Percentiles rank a stretch among this genome's conserved stretches.
These are phyloP conservation scores for Exsudoporus frostii DNA, from an alignment of 768 basidiomycete genomes.

Conservation along the genomic window DNA sequence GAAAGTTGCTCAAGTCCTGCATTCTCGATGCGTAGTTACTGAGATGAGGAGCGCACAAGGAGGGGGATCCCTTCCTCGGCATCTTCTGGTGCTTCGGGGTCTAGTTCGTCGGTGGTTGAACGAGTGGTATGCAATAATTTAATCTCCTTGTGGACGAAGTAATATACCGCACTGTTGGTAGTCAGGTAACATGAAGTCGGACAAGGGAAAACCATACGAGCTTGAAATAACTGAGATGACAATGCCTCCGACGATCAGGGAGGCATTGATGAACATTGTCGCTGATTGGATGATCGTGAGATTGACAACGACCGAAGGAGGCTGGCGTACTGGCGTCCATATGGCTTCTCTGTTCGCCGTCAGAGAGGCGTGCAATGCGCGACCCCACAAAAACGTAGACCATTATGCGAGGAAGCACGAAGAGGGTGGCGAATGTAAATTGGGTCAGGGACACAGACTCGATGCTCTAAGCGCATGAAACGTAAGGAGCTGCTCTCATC, in stretches of 20 bases:
- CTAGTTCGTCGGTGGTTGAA: conserved; percentile 50
- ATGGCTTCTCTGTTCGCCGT: conserved; percentile 65
- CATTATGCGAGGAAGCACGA: conserved; percentile 66
- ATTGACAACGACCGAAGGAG: background rate
- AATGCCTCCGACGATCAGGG: conserved; percentile 59
- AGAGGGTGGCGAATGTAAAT: conserved; percentile 70
- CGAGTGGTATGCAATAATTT: conserved; percentile 48
- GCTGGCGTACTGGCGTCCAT: conserved; percentile 68
- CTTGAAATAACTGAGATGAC: conserved; percentile 56
- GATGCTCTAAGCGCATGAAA: conserved; percentile 53
- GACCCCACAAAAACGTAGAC: conserved; percentile 79
- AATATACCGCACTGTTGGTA: conserved; percentile 59
- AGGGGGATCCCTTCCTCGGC: conserved; percentile 61
- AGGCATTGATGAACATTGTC: conserved; percentile 62
- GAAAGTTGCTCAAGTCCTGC: background rate
- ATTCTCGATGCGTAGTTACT: background rate
- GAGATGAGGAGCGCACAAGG: conserved; percentile 6
- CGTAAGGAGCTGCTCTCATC: conserved; percentile 4
- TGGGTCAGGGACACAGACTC: conserved; percentile 71
- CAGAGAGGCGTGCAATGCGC: conserved; percentile 68
- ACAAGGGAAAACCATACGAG: conserved; percentile 47
- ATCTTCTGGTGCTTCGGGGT: conserved; percentile 58
- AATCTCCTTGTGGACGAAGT: conserved; percentile 59
- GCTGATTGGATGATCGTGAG: conserved; percentile 34
- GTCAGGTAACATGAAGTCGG: conserved; percentile 12